A percentile compares a stretch with the other conserved stretches of the same genome.
Conservation (phyloP, 805 yeast species). For the Brettanomyces custersianus region DNA sequence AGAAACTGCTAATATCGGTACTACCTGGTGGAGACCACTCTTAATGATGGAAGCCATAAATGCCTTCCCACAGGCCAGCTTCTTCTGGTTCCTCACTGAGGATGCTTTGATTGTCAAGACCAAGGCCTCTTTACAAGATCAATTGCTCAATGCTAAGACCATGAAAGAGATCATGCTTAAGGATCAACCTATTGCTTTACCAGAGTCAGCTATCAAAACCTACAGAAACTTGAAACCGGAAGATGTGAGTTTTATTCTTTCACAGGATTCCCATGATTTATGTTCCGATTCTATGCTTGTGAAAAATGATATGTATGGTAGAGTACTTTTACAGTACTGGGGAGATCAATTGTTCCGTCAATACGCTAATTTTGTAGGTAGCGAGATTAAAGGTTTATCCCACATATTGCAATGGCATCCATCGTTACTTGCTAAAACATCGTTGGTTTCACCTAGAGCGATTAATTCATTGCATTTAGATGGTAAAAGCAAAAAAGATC, state of each 20-base stretch:
- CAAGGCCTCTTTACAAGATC: slow-evolving; percentile 48
- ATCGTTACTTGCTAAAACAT: slow-evolving; percentile 58
- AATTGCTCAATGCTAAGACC: slow-evolving; percentile 50
- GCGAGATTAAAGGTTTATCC: slow-evolving; percentile 63
- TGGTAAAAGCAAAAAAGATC: slow-evolving; percentile 20
- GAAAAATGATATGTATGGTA: slow-evolving; percentile 54
- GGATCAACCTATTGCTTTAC: slow-evolving; percentile 68
- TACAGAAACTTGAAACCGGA: slow-evolving; percentile 49
- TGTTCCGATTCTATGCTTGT: slow-evolving; percentile 68
- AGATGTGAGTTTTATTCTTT: slow-evolving; percentile 49
- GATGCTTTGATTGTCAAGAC: slow-evolving; percentile 70
- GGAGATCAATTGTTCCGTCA: slow-evolving; percentile 60
- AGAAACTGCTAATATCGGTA: slow-evolving; percentile 31
- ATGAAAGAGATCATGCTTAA: slow-evolving; percentile 56
- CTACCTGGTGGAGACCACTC: slow-evolving; percentile 56
- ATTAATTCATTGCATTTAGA: slow-evolving; percentile 34
- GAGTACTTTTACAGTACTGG: slow-evolving; percentile 73
- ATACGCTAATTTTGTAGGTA: slow-evolving; percentile 51
- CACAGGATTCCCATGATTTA: slow-evolving; percentile 59
- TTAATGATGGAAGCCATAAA: slow-evolving; percentile 81
- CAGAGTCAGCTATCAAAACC: slow-evolving; percentile 59
- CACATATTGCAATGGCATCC: slow-evolving; percentile 97
- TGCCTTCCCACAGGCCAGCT: slow-evolving; percentile 86
- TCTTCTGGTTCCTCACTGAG: slow-evolving; percentile 83
- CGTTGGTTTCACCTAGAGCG: slow-evolving; percentile 55